Percentiles rank a stretch among this genome's conserved stretches.
phyloP scores from a whole-genome alignment of 306 rosid genomes.

The Mimosa bimucronata region DNA sequence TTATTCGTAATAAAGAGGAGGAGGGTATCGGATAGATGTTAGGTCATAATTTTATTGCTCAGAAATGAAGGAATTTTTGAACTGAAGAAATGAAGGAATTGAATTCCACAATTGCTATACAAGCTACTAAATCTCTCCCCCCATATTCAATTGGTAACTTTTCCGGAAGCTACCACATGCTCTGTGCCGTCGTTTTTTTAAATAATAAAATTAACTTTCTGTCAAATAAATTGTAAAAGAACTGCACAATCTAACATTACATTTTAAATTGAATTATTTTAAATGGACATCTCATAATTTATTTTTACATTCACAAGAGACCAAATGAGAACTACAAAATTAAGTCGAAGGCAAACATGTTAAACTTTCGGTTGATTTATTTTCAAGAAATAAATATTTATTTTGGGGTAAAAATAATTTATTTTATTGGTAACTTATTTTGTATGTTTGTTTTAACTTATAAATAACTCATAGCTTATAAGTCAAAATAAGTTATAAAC shows the following conservation, averaged over 20 bases:
- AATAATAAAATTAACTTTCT: background rate
- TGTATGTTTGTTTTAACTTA: too few species aligned
- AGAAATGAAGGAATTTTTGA: background rate
- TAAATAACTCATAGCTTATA: too few species aligned
- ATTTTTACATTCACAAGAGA: background rate
- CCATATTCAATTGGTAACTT: background rate
- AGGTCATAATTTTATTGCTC: background rate
- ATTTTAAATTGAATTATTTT: background rate
- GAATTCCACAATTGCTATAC: background rate
- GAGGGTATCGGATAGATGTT: background rate
- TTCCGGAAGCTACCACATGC: background rate
- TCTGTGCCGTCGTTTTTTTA: background rate
- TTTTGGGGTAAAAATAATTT: too few species aligned
- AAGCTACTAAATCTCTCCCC: background rate
- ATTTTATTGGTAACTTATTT: too few species aligned
- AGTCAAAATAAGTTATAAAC: too few species aligned
- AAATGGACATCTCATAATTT: background rate
- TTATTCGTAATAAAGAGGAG: background rate
- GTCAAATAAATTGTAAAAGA: background rate
- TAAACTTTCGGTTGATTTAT: background rate
- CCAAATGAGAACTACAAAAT: background rate
- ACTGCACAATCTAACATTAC: too few species aligned
- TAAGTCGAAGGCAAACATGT: background rate
- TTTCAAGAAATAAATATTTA: too few species aligned
- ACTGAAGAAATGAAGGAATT: background rate